These are phyloP conservation scores for Penicillium paxilli DNA, from an alignment of 495 filamentous ascomycete genomes.

Conservation along the genomic window DNA sequence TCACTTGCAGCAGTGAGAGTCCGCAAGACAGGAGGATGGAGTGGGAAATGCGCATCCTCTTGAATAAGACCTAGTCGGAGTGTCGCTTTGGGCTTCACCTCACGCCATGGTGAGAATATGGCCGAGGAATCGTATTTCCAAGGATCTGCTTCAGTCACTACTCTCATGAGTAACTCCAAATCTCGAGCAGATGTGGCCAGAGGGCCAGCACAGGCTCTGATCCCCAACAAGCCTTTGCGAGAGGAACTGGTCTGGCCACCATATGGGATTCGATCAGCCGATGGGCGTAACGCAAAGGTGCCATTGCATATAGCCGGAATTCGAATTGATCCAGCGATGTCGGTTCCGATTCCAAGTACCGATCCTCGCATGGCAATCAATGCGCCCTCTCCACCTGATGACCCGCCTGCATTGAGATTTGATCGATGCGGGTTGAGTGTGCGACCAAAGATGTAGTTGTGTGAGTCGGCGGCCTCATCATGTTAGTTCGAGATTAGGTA, in stretches of 20 bases:
- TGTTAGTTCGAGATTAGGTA: not conserved
- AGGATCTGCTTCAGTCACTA: constrained; percentile 3
- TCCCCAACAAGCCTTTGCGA: constrained; percentile 15
- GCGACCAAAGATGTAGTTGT: constrained; percentile 51
- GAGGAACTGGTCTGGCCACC: constrained; percentile 35
- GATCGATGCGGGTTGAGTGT: constrained; percentile 56
- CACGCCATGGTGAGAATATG: constrained; percentile 17
- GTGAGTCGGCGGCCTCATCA: constrained; percentile 15
- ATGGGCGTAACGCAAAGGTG: constrained; percentile 28
- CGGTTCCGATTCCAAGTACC: constrained; percentile 58
- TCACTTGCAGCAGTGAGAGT: constrained; percentile 4
- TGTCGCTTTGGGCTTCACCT: constrained; percentile 1
- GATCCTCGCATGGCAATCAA: constrained; percentile 54
- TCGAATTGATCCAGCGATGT: constrained; percentile 55
- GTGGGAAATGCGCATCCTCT: constrained; percentile 16
- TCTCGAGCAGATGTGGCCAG: constrained; percentile 56
- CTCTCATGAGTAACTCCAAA: constrained; percentile 46
- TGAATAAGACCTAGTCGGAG: constrained; percentile 12
- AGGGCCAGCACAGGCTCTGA: constrained; percentile 44
- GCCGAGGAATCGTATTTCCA: constrained; percentile 8
- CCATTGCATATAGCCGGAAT: constrained; percentile 52
- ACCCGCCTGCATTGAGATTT: constrained; percentile 49
- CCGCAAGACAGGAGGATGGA: constrained; percentile 21
- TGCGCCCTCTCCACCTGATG: constrained; percentile 60
- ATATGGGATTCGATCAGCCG: constrained; percentile 29